Percentiles rank a stretch among this genome's conserved stretches.
These are phyloP conservation scores for Farysia itapuensis DNA, from an alignment of 1,284 basidiomycete genomes.

Conservation along the genomic window DNA sequence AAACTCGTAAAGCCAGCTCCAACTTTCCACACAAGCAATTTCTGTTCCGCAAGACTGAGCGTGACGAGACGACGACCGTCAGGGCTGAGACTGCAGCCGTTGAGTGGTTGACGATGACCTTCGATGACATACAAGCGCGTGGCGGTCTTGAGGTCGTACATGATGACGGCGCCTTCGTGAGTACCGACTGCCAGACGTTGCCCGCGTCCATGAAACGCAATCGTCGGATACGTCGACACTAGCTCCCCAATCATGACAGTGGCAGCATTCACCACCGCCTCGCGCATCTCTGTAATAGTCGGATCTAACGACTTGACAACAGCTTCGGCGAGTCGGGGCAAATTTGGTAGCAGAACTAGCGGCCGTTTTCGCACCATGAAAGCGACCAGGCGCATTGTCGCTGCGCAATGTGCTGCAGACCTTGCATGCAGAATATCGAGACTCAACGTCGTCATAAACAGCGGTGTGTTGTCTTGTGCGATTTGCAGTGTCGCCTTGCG, in stretches of 20 bases:
- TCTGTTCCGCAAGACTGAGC: conserved; percentile 77
- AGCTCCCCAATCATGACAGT: conserved; percentile 82
- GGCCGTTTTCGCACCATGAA: conserved; percentile 80
- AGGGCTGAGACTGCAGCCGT: conserved; percentile 70
- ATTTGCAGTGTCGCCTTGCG: conserved; percentile 81
- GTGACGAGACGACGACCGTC: conserved; percentile 89
- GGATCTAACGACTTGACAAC: conserved; percentile 97
- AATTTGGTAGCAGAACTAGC: conserved; percentile 74
- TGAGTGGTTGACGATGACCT: conserved; percentile 65
- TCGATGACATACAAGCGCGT: conserved; percentile 93
- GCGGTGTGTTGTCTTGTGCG: conserved; percentile 76
- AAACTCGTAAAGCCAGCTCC: conserved; percentile 69
- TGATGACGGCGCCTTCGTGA: conserved; percentile 76
- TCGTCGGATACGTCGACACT: conserved; percentile 79
- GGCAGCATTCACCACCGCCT: conserved; percentile 83
- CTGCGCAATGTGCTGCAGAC: conserved; percentile 76
- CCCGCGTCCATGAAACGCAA: conserved; percentile 82
- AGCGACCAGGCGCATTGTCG: conserved; percentile 88
- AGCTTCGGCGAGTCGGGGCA: conserved; percentile 86
- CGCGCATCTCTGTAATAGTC: conserved; percentile 76
- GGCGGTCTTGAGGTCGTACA: conserved; percentile 96
- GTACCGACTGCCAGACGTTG: conserved; percentile 93
- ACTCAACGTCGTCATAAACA: conserved; percentile 93
- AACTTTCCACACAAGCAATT: conserved; percentile 60
- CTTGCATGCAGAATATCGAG: conserved; percentile 84